Base-by-base conservation (phyloP, 2,329 filamentous ascomycete genomes). In the Lachnellula cervina region DNA sequence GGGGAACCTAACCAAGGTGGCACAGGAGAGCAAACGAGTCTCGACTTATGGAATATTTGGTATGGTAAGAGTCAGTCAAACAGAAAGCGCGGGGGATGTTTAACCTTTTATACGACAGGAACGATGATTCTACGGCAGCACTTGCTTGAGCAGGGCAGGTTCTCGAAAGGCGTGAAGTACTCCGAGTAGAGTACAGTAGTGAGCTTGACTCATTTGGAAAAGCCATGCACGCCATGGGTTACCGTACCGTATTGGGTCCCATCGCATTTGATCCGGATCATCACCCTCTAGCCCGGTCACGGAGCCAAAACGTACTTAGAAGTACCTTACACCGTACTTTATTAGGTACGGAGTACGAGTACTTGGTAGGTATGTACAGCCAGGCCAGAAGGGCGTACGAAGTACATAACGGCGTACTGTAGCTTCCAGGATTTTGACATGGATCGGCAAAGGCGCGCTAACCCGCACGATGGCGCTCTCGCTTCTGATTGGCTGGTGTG, bases 191-290 rank as follows among this genome's bases (percentile, higher is more conserved):
- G 21, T 23, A n/a, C n/a, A 32, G 9, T 32, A 32, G 28, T 32
- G 49, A 43, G 40, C 55, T 54, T 60, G 58, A 62, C 47, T 60
- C 59, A 62, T 55, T 49, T 49, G 46, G 35, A 23, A 45, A 48
- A 49, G 46, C n/a, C 37, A 49, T 45, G n/a, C 46, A 17, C 40
- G n/a, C 9, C 34, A 44, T 44, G 19, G n/a, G 25, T 19, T n/a
- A 51, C 35, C 28, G 38, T 49, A 9, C 54, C 34, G 51, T 48
- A n/a, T n/a, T n/a, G 16, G 28, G 49, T 25, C 34, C 28, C 54
- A 49, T 49, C 48, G 28, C 46, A 35, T 49, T 13, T 14, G 16
- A 16, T 28, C n/a, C 16, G 17, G 23, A 8, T 19, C 13, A n/a
- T 14, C 28, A 35, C 5, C 16, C 16, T 40, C 5, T 16, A 17